Conservation (phyloP, 352 stramenopile species). For the Globisporangium middletonii region DNA sequence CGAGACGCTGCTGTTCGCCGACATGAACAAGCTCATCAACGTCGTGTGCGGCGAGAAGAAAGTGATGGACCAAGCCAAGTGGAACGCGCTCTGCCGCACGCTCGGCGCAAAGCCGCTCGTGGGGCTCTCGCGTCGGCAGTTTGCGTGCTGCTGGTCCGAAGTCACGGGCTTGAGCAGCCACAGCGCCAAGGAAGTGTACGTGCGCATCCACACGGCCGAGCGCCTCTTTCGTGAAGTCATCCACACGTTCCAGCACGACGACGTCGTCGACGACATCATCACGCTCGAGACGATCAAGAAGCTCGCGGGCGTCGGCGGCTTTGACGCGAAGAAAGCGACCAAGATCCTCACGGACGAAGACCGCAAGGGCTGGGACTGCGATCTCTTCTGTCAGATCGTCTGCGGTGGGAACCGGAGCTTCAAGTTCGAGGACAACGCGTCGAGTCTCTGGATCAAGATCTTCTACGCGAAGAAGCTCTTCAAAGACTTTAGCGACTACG, state of each 20-base stretch:
- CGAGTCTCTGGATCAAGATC: slow-evolving; percentile 39
- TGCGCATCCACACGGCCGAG: slow-evolving; percentile 37
- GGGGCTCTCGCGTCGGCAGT: slow-evolving; percentile 41
- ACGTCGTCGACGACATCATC: slow-evolving; percentile 23
- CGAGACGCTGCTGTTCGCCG: slow-evolving; percentile 19
- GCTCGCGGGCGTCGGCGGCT: slow-evolving; percentile 25
- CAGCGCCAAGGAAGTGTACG: slow-evolving; percentile 39
- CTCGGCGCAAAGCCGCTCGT: slow-evolving; percentile 28
- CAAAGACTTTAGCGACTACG: slow-evolving; percentile 26
- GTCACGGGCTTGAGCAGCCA: slow-evolving; percentile 31
- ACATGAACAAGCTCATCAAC: slow-evolving; percentile 33
- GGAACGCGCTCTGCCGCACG: slow-evolving; percentile 29
- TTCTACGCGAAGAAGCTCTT: slow-evolving; percentile 52
- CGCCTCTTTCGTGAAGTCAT: slow-evolving; percentile 38
- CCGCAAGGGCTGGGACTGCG: slow-evolving; percentile 23
- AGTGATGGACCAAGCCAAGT: slow-evolving; percentile 21
- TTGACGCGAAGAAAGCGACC: slow-evolving; percentile 21
- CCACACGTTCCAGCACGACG: slow-evolving; percentile 34
- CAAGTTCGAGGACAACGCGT: slow-evolving; percentile 31
- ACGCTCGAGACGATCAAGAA: slow-evolving; percentile 28
- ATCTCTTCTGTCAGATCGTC: slow-evolving; percentile 34
- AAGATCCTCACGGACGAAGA: slow-evolving; percentile 18
- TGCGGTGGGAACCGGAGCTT: slow-evolving; percentile 24
- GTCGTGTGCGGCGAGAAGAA: slow-evolving; percentile 30
- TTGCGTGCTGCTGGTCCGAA: slow-evolving; percentile 48